Conservation (phyloP, 306 rosid genomes). For the Gastrolobium bilobum region DNA sequence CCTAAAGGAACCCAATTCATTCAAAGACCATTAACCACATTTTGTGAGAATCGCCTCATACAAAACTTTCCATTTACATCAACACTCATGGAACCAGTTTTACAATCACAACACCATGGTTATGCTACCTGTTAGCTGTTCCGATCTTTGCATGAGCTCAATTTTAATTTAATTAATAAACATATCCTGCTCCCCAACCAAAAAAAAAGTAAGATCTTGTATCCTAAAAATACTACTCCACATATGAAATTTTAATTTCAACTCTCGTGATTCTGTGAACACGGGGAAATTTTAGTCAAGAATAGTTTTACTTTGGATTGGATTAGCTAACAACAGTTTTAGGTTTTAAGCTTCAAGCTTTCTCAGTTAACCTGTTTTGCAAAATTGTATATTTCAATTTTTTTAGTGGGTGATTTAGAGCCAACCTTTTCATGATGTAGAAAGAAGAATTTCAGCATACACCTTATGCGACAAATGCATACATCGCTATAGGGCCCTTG, state of each 20-base stretch:
- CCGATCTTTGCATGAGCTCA: slow-evolving; percentile 7
- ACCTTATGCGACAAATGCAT: slow-evolving; percentile 89
- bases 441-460: slow-evolving; percentile 99
- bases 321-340: slow-evolving; percentile 6
- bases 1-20: slow-evolving; percentile 9
- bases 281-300: slow-evolving; percentile 4
- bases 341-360: slow-evolving; percentile 7
- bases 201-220: slow-evolving; percentile 20
- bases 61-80: slow-evolving; percentile 22
- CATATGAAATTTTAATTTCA: slow-evolving; percentile 4
- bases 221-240: slow-evolving; percentile 4
- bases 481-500: slow-evolving; percentile 73
- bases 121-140: slow-evolving; percentile 39
- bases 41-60: not conserved
- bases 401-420: slow-evolving; percentile 38
- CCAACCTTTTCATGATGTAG: slow-evolving; percentile 59
- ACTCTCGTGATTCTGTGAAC: not conserved
- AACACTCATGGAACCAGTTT: slow-evolving; percentile 12
- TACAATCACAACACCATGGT: not conserved
- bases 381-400: slow-evolving; percentile 36
- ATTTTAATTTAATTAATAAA: slow-evolving; percentile 26
- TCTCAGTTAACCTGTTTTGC: slow-evolving; percentile 31
- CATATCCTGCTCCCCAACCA: not conserved
- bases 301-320: slow-evolving; percentile 11
- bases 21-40: not conserved